Evolutionary conservation across 768 basidiomycete species (phyloP).

Genomic region (Termitomyces sp.): DNA sequence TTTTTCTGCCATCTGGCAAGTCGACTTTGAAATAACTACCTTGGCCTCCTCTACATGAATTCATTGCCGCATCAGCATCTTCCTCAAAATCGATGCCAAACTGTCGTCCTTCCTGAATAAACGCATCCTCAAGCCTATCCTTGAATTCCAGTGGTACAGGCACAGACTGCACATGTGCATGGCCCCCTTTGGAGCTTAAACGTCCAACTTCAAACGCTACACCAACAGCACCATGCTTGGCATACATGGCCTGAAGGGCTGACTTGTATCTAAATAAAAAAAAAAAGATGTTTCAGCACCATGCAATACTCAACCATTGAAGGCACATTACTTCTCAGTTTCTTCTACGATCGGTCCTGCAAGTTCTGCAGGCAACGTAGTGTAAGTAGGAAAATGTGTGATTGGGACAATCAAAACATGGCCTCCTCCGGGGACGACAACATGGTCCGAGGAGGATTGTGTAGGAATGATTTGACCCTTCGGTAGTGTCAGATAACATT

Average conservation of each 20-base stretch:
- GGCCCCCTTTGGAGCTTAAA: conserved; percentile 79
- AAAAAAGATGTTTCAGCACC: conserved; percentile 2
- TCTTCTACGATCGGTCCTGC: conserved; percentile 73
- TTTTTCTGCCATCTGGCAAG: conserved; percentile 75
- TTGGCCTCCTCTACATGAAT: conserved; percentile 42
- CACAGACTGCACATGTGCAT: conserved; percentile 88
- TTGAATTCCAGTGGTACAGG: conserved; percentile 66
- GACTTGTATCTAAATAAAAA: conserved; percentile 59
- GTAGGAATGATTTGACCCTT: conserved; percentile 94
- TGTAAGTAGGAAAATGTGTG: conserved; percentile 86
- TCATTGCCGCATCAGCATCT: conserved; percentile 60
- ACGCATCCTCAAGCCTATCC: conserved; percentile 62
- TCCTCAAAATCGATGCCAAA: conserved; percentile 71
- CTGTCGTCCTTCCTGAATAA: conserved; percentile 61
- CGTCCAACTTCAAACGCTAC: conserved; percentile 89
- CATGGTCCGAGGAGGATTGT: conserved; percentile 43
- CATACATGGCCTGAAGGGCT: conserved; percentile 68
- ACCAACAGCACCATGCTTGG: conserved; percentile 57
- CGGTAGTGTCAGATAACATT: conserved; percentile 94
- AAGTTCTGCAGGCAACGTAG: conserved; percentile 75
- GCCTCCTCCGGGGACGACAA: conserved; percentile 85
- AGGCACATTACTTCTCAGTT: conserved; percentile 56
- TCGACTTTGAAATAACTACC: conserved; percentile 90
- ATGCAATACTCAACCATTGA: neutral
- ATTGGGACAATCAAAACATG: conserved; percentile 49